A percentile compares a stretch with the other conserved stretches of the same genome.
phyloP scores from a whole-genome alignment of 768 basidiomycete species.

The Auricularia sp. region DNA sequence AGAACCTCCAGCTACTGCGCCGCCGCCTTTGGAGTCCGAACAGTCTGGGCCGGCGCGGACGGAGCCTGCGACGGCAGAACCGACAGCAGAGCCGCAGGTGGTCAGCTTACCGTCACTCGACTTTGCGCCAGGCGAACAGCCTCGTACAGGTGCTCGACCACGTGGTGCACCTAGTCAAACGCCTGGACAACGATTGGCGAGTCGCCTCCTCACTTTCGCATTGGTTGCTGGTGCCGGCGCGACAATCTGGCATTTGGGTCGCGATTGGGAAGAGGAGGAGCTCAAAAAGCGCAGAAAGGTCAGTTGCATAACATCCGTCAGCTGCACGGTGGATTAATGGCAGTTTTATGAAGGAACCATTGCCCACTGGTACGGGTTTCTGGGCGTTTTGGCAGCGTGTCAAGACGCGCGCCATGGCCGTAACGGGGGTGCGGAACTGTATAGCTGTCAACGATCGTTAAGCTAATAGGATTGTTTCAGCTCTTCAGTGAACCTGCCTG shows the following conservation, averaged over 20 bases:
- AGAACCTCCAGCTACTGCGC: background rate
- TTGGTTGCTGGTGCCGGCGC: slow-evolving; percentile 46
- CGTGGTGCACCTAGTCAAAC: background rate
- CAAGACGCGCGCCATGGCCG: slow-evolving; percentile 45
- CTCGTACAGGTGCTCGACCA: background rate
- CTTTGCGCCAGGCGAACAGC: background rate
- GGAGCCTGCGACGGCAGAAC: background rate
- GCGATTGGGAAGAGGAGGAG: slow-evolving; percentile 70
- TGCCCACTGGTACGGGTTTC: background rate
- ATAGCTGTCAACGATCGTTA: background rate
- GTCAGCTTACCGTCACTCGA: background rate
- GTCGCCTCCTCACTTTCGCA: slow-evolving; percentile 12
- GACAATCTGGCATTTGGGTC: slow-evolving; percentile 56
- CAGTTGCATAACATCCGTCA: slow-evolving; percentile 16
- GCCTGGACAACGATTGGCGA: background rate
- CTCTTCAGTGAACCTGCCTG: slow-evolving; percentile 90
- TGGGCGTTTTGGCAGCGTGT: slow-evolving; percentile 57
- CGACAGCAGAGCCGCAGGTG: background rate
- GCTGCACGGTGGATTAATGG: too few relatives aligned
- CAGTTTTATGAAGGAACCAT: background rate
- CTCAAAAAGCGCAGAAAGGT: slow-evolving; percentile 55
- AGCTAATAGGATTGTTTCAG: slow-evolving; percentile 28
- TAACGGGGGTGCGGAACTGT: slow-evolving; percentile 52
- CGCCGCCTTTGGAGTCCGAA: background rate
- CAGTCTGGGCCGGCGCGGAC: background rate